phyloP scores from a whole-genome alignment of 805 yeast species.

The Jamesozyma rosinii region DNA sequence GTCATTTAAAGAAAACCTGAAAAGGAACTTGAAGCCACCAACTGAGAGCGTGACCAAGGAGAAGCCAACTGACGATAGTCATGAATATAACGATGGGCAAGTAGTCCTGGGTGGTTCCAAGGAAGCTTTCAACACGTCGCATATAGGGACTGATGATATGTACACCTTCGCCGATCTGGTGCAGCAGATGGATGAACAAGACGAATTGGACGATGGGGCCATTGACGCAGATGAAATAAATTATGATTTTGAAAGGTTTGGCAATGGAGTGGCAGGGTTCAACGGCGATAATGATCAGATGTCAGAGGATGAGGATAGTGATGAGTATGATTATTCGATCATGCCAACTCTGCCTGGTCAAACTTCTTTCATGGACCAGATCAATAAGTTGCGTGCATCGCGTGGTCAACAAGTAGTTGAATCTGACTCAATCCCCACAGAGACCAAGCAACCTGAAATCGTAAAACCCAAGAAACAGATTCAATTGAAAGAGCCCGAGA shows the following conservation, averaged over 20 bases:
- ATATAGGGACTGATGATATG: constrained; percentile 19
- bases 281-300: constrained; percentile 12
- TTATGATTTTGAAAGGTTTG: constrained; percentile 19
- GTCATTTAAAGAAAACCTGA: constrained; percentile 11
- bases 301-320: constrained; percentile 13
- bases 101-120: too few species aligned
- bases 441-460: background rate
- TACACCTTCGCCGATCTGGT: constrained; percentile 30
- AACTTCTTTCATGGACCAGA: constrained; percentile 22
- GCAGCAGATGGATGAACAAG: constrained; percentile 25
- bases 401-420: background rate
- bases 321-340: constrained; percentile 9
- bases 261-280: constrained; percentile 4
- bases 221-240: constrained; percentile 13
- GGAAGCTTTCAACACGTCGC: background rate
- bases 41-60: background rate
- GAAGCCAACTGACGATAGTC: background rate
- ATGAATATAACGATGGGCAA: background rate
- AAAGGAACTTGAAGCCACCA: constrained; percentile 6
- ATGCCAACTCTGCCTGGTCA: constrained; percentile 22
- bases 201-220: constrained; percentile 21
- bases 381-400: constrained; percentile 14
- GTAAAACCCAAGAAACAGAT: background rate
- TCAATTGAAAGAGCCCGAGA: constrained; percentile 1
- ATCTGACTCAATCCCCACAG: background rate